These are phyloP conservation scores for Neostapfia colusana DNA, from an alignment of 176 grass and related monocot species.

Conservation along the genomic window DNA sequence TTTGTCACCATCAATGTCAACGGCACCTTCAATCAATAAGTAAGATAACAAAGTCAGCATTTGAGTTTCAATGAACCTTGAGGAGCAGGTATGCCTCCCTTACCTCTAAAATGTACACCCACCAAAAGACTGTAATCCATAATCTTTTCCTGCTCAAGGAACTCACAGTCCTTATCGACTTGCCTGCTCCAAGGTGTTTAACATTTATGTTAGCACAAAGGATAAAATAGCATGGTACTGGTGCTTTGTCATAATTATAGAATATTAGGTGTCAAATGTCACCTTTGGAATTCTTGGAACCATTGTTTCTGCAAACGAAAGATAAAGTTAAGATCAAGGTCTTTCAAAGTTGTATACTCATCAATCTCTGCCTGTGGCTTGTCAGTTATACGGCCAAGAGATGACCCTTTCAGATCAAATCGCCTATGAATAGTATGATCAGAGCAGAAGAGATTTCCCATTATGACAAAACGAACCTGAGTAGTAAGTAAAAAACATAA, in stretches of 20 bases:
- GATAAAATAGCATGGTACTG: slow-evolving; percentile 26
- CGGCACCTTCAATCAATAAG: slow-evolving; percentile 56
- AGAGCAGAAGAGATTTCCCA: slow-evolving; percentile 92
- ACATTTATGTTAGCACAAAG: slow-evolving; percentile 43
- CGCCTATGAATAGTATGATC: slow-evolving; percentile 81
- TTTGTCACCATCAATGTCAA: slow-evolving; percentile 59
- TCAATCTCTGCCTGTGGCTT: slow-evolving; percentile 77
- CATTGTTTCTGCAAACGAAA: slow-evolving; percentile 71
- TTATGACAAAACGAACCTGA: slow-evolving; percentile 96
- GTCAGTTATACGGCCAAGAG: slow-evolving; percentile 73
- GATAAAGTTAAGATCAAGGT: slow-evolving; percentile 97
- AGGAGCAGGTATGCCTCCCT: slow-evolving; percentile 25
- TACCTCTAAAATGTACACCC: slow-evolving; percentile 87
- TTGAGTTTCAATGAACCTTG: slow-evolving; percentile 40
- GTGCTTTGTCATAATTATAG: neutral
- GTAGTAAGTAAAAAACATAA: slow-evolving; percentile 34
- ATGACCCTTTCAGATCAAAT: slow-evolving; percentile 95
- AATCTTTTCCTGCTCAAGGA: slow-evolving; percentile 87
- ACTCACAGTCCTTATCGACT: slow-evolving; percentile 80
- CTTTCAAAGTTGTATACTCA: slow-evolving; percentile 91
- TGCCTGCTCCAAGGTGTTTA: slow-evolving; percentile 64
- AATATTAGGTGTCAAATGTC: slow-evolving; percentile 34
- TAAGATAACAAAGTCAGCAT: slow-evolving; percentile 29
- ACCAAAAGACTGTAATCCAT: slow-evolving; percentile 98
- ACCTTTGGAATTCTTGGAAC: slow-evolving; percentile 80